Conservation (phyloP, 495 filamentous ascomycete genomes). For the Penicillium crystallinum region DNA sequence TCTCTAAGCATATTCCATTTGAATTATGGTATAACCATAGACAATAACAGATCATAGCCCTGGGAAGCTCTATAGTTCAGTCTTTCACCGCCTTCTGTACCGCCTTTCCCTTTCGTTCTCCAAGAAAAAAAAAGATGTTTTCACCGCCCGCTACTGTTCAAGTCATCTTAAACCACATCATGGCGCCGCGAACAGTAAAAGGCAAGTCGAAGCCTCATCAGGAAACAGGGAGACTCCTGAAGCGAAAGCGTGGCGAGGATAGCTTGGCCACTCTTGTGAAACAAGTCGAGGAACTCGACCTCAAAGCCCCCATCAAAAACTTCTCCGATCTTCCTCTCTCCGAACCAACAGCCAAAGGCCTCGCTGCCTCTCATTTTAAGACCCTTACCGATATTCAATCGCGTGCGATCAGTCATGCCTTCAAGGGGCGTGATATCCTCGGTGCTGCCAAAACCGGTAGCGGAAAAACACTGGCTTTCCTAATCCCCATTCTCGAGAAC, state of each 20-base stretch:
- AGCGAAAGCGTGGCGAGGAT: constrained; percentile 56
- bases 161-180: constrained; percentile 12
- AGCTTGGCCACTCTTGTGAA: constrained; percentile 41
- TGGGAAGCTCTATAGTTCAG: background rate
- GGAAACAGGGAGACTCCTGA: constrained; percentile 42
- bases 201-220: constrained; percentile 19
- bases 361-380: constrained; percentile 85
- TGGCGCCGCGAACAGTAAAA: constrained; percentile 27
- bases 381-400: constrained; percentile 88
- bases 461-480: constrained; percentile 92
- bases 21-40: background rate
- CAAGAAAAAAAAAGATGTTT: constrained; percentile 11
- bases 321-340: constrained; percentile 88
- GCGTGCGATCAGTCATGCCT: constrained; percentile 73
- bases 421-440: constrained; percentile 86
- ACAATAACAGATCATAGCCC: background rate
- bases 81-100: background rate
- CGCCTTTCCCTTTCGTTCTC: background rate
- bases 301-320: constrained; percentile 40
- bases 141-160: constrained; percentile 20
- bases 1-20: too few species aligned
- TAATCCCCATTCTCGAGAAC: constrained; percentile 88
- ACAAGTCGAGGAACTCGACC: constrained; percentile 46
- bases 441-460: constrained; percentile 95
- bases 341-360: constrained; percentile 69